These are phyloP conservation scores for Mallotus nudiflorus DNA, from an alignment of 345 rosid genomes.

Conservation along the genomic window DNA sequence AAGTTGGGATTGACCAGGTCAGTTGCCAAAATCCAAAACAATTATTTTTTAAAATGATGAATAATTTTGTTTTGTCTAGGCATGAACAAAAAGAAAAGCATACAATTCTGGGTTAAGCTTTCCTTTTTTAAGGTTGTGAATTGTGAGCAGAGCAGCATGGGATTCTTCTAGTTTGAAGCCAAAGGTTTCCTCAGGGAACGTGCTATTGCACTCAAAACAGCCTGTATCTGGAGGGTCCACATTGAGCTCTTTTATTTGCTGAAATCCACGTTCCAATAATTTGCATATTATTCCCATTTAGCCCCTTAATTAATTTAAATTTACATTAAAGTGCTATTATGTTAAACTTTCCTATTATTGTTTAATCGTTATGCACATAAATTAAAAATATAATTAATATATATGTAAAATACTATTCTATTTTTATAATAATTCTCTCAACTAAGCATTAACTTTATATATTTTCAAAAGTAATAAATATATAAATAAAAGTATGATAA, in stretches of 20 bases:
- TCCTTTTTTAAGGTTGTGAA: not conserved
- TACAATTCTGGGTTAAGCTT: not conserved
- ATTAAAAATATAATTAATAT: no score
- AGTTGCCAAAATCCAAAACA: conserved; percentile 4
- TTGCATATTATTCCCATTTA: not conserved
- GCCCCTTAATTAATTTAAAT: no score
- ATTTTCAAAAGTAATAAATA: no score
- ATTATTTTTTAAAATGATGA: no score
- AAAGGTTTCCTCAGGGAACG: not conserved
- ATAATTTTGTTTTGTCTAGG: conserved; percentile 29
- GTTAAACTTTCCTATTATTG: no score
- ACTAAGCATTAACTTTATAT: no score
- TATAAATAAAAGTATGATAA: no score
- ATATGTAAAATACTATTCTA: no score
- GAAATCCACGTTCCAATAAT: conserved; percentile 18
- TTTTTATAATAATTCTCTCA: no score
- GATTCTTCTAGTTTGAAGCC: conserved; percentile 6
- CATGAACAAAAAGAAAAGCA: not conserved
- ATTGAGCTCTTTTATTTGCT: conserved; percentile 1
- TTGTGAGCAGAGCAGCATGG: not conserved
- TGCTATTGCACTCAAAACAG: conserved; percentile 20
- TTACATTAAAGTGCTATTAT: no score
- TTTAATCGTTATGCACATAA: no score
- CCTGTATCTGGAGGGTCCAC: conserved; percentile 17
- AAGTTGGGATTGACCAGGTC: not conserved